These are phyloP conservation scores for Xylaria sp. DNA, from an alignment of 2,329 filamentous ascomycete genomes.

Conservation along the genomic window DNA sequence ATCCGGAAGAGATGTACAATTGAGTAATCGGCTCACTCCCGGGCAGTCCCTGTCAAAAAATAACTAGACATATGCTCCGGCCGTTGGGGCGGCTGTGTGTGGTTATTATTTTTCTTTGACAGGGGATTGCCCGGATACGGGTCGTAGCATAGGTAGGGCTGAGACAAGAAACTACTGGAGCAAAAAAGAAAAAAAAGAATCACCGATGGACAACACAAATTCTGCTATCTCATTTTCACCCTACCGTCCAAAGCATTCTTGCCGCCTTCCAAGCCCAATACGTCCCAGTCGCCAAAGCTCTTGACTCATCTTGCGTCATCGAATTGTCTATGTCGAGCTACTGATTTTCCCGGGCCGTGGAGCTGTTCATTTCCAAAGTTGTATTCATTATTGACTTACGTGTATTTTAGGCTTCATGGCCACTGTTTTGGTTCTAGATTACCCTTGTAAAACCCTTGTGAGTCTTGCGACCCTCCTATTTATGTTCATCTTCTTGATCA, in stretches of 20 bases:
- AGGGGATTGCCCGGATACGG: background rate
- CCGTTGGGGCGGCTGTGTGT: too few relatives aligned
- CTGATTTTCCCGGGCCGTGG: background rate
- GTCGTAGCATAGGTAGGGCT: slow-evolving; percentile 8
- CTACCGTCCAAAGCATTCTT: background rate
- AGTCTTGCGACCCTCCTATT: background rate
- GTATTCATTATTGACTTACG: background rate
- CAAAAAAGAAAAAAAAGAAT: background rate
- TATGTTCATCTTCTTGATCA: background rate
- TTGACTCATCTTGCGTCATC: background rate
- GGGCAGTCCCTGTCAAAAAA: background rate
- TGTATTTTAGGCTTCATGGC: background rate
- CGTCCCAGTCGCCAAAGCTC: background rate
- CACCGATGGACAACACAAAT: too few relatives aligned
- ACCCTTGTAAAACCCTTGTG: background rate
- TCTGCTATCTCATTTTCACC: background rate
- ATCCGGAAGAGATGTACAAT: too few relatives aligned
- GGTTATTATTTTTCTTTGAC: too few relatives aligned
- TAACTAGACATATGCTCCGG: too few relatives aligned
- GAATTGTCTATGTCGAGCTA: background rate
- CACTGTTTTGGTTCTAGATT: background rate
- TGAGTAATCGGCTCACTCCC: background rate
- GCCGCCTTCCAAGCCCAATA: background rate
- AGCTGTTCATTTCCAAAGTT: background rate
- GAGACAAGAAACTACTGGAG: background rate